These are phyloP conservation scores for Tremellales sp. DNA, from an alignment of 1,284 basidiomycete species.

Conservation along the genomic window DNA sequence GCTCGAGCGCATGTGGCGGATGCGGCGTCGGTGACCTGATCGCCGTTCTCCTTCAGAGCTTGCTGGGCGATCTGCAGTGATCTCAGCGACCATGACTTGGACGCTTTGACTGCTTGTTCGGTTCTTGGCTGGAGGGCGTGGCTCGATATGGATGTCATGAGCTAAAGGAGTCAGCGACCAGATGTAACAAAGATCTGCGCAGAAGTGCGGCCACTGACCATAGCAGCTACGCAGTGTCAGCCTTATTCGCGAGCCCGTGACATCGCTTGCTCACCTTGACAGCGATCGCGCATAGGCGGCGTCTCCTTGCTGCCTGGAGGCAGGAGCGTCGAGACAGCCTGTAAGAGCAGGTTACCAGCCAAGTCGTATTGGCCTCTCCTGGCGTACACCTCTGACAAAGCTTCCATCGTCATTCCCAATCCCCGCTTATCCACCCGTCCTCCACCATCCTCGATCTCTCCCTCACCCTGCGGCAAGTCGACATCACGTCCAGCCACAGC, in stretches of 20 bases:
- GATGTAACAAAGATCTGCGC: not conserved
- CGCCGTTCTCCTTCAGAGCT: conserved; percentile 19
- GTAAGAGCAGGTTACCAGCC: conserved; percentile 43
- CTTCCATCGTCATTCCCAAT: conserved; percentile 48
- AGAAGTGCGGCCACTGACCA: conserved; percentile 18
- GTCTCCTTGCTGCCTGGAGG: conserved; percentile 26
- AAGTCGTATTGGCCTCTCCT: conserved; percentile 36
- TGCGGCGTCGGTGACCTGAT: conserved; percentile 15
- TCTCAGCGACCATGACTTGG: conserved; percentile 42
- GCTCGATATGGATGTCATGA: conserved; percentile 47
- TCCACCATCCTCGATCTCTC: conserved; percentile 21
- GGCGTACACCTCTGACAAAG: conserved; percentile 44
- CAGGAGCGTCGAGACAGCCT: conserved; percentile 41
- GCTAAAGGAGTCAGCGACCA: conserved; percentile 12
- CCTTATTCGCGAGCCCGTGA: no score
- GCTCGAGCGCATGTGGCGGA: conserved; percentile 34
- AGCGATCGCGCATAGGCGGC: conserved; percentile 34
- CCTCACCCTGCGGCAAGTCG: conserved; percentile 15
- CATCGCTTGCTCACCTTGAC: conserved; percentile 31
- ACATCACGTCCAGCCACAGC: conserved; percentile 41
- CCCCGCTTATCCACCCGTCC: conserved; percentile 41
- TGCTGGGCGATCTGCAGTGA: conserved; percentile 39
- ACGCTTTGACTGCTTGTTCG: conserved; percentile 30
- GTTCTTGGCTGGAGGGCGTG: conserved; percentile 39
- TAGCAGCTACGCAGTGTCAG: conserved; percentile 11